Percentiles rank a stretch among this genome's conserved stretches.
These are phyloP conservation scores for Fraxinus latifolia DNA, from an alignment of 305 asterid genomes.

Conservation along the genomic window DNA sequence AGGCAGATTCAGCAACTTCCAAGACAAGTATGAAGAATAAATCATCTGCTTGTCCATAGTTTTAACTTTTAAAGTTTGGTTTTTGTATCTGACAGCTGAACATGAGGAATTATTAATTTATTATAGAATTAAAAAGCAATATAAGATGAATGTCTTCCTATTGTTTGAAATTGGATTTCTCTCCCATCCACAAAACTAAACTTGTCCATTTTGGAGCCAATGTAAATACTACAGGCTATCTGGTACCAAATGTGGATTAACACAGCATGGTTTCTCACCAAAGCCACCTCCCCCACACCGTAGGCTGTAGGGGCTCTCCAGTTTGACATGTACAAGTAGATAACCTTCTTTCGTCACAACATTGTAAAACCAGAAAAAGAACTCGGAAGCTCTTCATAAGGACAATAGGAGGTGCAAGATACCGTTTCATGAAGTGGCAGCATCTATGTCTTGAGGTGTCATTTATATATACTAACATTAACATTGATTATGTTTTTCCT, in stretches of 20 bases:
- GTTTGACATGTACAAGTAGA: not conserved
- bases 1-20: slow-evolving; percentile 32
- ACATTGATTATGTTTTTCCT: not conserved
- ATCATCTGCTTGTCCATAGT: not conserved
- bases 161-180: not conserved
- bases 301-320: not conserved
- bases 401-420: slow-evolving; percentile 4
- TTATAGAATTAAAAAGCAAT: not conserved
- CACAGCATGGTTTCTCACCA: not conserved
- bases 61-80: not conserved
- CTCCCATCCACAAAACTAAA: not conserved
- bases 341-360: slow-evolving; percentile 1
- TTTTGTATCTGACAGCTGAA: not conserved
- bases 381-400: not conserved
- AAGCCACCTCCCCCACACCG: not conserved
- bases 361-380: not conserved
- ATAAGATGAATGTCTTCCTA: not conserved
- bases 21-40: slow-evolving; percentile 36
- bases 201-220: not conserved
- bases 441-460: not conserved
- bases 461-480: not conserved
- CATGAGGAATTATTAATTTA: not conserved
- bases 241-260: not conserved
- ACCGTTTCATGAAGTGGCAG: not conserved
- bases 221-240: not conserved